Evolutionary conservation across 106 monocot species (phyloP), one percentile per base, ranked within the genome.

Genomic region (Allium fistulosum): DNA sequence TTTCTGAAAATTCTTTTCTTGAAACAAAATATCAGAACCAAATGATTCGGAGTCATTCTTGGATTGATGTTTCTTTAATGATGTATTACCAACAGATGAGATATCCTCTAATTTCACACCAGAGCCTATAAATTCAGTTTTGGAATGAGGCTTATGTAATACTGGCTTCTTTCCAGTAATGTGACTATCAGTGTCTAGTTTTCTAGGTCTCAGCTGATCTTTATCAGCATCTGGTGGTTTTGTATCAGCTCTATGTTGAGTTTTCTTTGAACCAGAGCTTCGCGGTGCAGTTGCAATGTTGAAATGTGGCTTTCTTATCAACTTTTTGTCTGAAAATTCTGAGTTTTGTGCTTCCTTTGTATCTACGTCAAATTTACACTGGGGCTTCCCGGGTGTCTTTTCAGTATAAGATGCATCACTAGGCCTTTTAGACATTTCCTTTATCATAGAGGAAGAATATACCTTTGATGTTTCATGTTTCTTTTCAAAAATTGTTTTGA

Each of bases 81-180:
- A 18, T 51, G 74, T 78, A 50, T 68, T 78, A 52, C 46, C 65
- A 13, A 57, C 57, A 49, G 76, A 70, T 13, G 51, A 63, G 28
- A 68, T 11, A 69, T 69, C 37, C 37, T 37, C 37, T 37, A 37
- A 5, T 37, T 37, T 37, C 37, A 37, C 37, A 37, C 5, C 5
- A 37, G 37, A 37, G 37, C 37, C 37, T 37, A 37, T 37, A 37
- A 37, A 37, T 37, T 37, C 37, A 37, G 37, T 37, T 37, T 37
- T 37, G 37, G 37, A 37, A 37, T 37, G 5, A 37, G 37, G 37
- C 37, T 2, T 37, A 37, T 37, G 37, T 37, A 37, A 37, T 37
- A 37, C 37, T 37, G 37, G 37, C 37, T 37, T 37, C 37, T 37
- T 37, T 37, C 37, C 37, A 37, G 37, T 37, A 37, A 37, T 37